phyloP scores from a whole-genome alignment of 306 rosid species.

The Comarum palustre region DNA sequence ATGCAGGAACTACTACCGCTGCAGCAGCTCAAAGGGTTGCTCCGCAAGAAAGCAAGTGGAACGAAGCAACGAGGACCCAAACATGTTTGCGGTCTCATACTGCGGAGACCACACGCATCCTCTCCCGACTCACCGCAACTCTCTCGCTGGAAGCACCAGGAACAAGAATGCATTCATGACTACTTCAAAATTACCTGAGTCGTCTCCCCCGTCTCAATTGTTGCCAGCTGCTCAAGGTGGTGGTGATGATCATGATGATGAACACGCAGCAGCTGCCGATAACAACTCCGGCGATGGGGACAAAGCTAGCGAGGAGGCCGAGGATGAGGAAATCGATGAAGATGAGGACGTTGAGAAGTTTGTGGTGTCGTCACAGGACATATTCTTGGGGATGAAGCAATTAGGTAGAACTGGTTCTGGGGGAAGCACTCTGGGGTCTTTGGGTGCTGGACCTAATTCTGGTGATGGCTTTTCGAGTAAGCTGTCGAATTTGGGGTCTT shows the following conservation, averaged over 20 bases:
- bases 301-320: slow-evolving; percentile 10
- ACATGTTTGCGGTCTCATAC: slow-evolving; percentile 52
- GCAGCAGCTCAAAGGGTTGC: slow-evolving; percentile 77
- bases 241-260: not conserved
- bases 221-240: slow-evolving; percentile 17
- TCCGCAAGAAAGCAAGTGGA: slow-evolving; percentile 74
- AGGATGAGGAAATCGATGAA: slow-evolving; percentile 3
- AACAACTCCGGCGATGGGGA: slow-evolving; percentile 1
- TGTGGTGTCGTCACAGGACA: slow-evolving; percentile 43
- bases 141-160: slow-evolving; percentile 61
- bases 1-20: slow-evolving; percentile 69
- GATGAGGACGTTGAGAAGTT: slow-evolving; percentile 20
- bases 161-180: slow-evolving; percentile 17
- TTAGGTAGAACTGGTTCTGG: slow-evolving; percentile 17
- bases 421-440: not conserved
- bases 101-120: slow-evolving; percentile 73
- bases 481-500: slow-evolving; percentile 1
- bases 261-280: not conserved
- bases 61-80: slow-evolving; percentile 47
- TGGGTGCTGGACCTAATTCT: not conserved
- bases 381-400: slow-evolving; percentile 30
- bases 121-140: slow-evolving; percentile 62
- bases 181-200: not conserved
- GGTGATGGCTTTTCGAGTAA: slow-evolving; percentile 1
- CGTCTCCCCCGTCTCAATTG: not conserved